Evolutionary conservation across 2,329 filamentous ascomycete species (phyloP), one percentile per base, ranked within the genome.

Genomic region (Ilyonectria sp.): DNA sequence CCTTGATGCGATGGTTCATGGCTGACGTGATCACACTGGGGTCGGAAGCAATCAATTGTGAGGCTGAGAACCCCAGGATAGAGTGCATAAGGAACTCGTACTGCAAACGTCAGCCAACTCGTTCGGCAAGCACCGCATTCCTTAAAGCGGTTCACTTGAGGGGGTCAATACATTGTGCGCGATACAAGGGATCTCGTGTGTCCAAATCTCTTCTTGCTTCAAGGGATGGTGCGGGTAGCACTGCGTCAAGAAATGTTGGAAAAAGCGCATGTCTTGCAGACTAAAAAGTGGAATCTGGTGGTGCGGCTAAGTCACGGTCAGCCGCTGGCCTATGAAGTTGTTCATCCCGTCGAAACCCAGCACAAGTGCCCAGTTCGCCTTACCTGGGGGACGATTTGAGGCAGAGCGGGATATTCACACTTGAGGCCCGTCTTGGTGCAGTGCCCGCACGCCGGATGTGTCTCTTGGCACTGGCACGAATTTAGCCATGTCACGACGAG

Each of bases 41-140:
- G 65, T 87, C 88, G 0, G 82, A 78, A 4, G 80, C 79, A 71
- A 86, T 85, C 5, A 93, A 84, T 69, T 93, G 89, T 0, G 91
- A 92, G 33, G 91, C 92, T 1, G 91, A 85, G 67, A 92, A 85
- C 13, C 90, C 90, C 0, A 92, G 85, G 57, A 93, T 90, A 5
- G 91, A 89, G 76, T 93, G 91, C 87, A 93, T 92, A 10, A 92
- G 83, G 66, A 89, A 92, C 63, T 91, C 88, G 70, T 91, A 86
- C 86, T 90, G 64, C 23, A 60, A 7, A 35, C 33, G 46, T 75
- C 58, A 69, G 70, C 54, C 23, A 47, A 19, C 8, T 37, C 19
- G 8, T 23, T 33, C 33, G 19, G 11, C 6, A 11, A 13, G 4
- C 1, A 21, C 15, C 6, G 2, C 2, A 7, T 13, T 17, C 11